Evolutionary conservation across 2,329 filamentous ascomycete genomes (phyloP), one percentile per base, ranked within the genome.

Genomic region (Penicillium sp.): DNA sequence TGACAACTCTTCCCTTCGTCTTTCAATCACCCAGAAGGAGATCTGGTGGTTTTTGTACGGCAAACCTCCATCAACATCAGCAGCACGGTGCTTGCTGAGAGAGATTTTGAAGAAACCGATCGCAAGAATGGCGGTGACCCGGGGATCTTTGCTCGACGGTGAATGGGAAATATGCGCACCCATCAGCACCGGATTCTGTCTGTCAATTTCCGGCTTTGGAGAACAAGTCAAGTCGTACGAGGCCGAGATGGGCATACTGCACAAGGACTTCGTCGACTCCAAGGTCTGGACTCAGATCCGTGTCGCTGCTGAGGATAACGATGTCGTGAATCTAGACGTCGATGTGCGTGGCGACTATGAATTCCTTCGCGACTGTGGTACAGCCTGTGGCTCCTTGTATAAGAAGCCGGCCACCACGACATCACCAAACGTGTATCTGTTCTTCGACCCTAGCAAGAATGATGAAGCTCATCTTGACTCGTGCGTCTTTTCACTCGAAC

Each of bases 401-500:
- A 75, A 73, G 54, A 73, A 66, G 42, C 41, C 16, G 37, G 51
- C 41, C 13, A 44, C 22, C 29, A 40, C 44, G 6, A 48, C 49
- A 3, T 43, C 42, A 6, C 55, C 40, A 7, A 58, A 68, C 1
- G 44, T 82, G 0, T 85, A 75, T 52, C 61, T 85, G 2, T 84
- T 83, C 55, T 64, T 81, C 3, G 79, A 85, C 44, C 77, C 80
- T 0, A 66, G 71, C 4, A 72, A 73, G 13, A 69, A 76, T 28
- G 74, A 74, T 0, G 60, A 74, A 23, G 61, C 71, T 0, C 58
- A 67, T 0, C 46, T 74, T 4, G 80, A 85, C 57, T 62, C 61
- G 1, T 82, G 82, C 54, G 75, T 84, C 0, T 81, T 86, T 55
- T 74, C 80, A 1, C 54, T 70, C 6, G 70, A 77, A 38, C 73